A percentile compares a stretch with the other conserved stretches of the same genome.
These are phyloP conservation scores for Saccharomycopsis sp. DNA, from an alignment of 805 yeast genomes.

Conservation along the genomic window DNA sequence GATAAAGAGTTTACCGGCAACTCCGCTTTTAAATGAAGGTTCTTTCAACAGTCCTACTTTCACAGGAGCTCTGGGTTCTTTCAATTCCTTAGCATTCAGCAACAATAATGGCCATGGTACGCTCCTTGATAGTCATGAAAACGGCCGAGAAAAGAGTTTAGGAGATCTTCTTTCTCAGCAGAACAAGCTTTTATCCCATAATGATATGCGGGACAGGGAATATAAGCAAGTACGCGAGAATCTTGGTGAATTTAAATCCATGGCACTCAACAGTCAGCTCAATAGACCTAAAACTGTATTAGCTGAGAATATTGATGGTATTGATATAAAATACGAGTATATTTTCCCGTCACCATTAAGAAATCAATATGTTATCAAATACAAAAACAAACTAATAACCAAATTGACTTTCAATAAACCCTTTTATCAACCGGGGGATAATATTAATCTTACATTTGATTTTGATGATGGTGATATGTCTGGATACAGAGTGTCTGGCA, in stretches of 20 bases:
- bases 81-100: neutral
- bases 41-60: neutral
- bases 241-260: neutral
- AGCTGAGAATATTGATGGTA: neutral
- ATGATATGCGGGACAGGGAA: neutral
- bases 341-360: constrained; percentile 22
- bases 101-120: too few relatives aligned
- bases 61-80: neutral
- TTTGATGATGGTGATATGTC: constrained; percentile 26
- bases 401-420: constrained; percentile 34
- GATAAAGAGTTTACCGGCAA: constrained; percentile 17
- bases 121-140: neutral
- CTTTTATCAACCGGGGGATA: constrained; percentile 40
- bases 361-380: constrained; percentile 35
- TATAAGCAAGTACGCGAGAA: neutral
- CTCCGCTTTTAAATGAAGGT: constrained; percentile 9
- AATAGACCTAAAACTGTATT: neutral
- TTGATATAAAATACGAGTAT: neutral
- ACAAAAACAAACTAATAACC: constrained; percentile 37
- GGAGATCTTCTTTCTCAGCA: neutral
- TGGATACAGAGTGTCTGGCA: constrained; percentile 36
- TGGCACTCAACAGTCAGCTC: neutral
- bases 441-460: constrained; percentile 34
- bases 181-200: neutral
- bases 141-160: neutral